Conservation (phyloP, 2,329 filamentous ascomycete species). For the Rugonectria rugulosa region DNA sequence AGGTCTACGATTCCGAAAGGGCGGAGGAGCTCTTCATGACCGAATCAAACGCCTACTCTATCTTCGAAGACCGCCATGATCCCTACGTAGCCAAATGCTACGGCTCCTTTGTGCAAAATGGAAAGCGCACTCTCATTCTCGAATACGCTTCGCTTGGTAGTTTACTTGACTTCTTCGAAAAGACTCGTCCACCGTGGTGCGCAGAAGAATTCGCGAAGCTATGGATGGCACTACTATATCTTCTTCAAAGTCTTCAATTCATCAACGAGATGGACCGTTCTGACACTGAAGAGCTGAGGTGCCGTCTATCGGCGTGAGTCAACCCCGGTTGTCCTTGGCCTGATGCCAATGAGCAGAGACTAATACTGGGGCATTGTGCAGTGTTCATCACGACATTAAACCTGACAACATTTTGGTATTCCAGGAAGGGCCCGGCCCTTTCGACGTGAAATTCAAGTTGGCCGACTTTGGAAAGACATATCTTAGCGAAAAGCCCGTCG, state of each 20-base stretch:
- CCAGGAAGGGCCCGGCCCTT: background rate
- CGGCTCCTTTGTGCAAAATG: slow-evolving; percentile 3
- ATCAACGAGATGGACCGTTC: slow-evolving; percentile 3
- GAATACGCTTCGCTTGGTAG: slow-evolving; percentile 16
- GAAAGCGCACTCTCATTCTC: background rate
- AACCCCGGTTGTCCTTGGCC: no score
- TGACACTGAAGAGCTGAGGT: no score
- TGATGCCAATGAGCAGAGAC: no score
- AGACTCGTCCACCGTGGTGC: background rate
- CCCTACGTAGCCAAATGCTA: background rate
- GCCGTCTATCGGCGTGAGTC: no score
- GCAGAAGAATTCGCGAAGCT: background rate
- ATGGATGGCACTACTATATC: slow-evolving; percentile 1
- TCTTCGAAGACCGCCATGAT: fast-evolving
- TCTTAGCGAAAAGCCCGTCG: background rate
- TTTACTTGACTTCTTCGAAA: slow-evolving; percentile 5
- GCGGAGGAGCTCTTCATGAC: background rate
- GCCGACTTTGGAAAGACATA: slow-evolving; percentile 21
- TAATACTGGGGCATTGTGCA: background rate
- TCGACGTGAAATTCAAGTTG: slow-evolving; percentile 12
- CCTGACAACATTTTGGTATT: slow-evolving; percentile 26
- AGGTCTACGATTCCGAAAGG: background rate
- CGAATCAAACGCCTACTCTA: slow-evolving; percentile 1
- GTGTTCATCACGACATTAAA: slow-evolving; percentile 24
- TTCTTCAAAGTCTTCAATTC: background rate